Base-by-base conservation (phyloP, 345 rosid species). In the Cardamine occulta region DNA sequence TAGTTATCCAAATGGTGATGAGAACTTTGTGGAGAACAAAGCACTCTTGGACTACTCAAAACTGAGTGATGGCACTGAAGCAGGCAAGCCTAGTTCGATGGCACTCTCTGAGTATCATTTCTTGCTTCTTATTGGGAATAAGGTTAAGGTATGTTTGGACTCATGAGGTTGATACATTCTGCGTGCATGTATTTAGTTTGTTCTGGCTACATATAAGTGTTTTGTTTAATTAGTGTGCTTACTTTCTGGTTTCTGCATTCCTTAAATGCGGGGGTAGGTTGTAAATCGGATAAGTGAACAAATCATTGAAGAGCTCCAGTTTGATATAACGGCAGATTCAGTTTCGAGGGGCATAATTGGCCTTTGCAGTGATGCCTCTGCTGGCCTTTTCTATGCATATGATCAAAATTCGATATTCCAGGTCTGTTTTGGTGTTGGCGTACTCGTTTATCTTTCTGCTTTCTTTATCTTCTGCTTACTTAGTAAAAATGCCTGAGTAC, bases 1-100 rank as follows among this genome's bases (percentile, higher is more conserved):
- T 81, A 95, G 98, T 82, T 89, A 82, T 80, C 83, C 91, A 56
- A 85, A 87, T 81, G 98, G 98, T 55, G 98, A 95, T 84, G 91
- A 90, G 74, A 92, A 91, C 82, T 95, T 93, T 84, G 91, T 95
- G 88, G 99, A 95, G 86, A 92, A 88, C 84, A 95, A 95, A 85
- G 99, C 97, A 28, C 97, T 95, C 37, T 81, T 95, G 82, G 84
- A 76, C 83, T 93, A 95, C 62, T 70, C 88, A 73, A 95, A 93
- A 81, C 69, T 95, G 74, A 83, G 83, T 83, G 91, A 87, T 74
- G 90, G 90, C 79, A 73, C 84, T 12, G 98, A 88, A 82, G 82
- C 76, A 58, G 82, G 86, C 67, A 89, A 83, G 83, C 99, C 99
- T 37, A 74, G 89, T 81, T 95, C 98, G 53, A 85, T 95, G 88